Conservation (phyloP, 2,329 filamentous ascomycete species). For the Penicillium thymicola region DNA sequence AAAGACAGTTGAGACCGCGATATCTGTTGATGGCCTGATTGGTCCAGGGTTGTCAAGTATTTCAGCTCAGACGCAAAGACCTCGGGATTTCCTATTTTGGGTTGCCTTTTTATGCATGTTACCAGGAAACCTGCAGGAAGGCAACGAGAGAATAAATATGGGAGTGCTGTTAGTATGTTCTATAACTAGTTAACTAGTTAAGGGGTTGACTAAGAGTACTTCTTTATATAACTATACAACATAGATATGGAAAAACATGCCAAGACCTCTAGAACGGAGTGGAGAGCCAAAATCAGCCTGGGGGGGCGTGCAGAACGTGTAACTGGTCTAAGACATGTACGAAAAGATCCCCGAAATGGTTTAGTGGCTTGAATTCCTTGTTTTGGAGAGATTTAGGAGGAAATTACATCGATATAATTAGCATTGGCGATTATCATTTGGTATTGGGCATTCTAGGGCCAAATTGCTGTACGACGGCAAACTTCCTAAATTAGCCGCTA, state of each 20-base stretch:
- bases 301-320: not conserved
- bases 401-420: conserved; percentile 2
- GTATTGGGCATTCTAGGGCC: not conserved
- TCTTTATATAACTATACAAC: no score
- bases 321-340: conserved; percentile 5
- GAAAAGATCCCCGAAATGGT: not conserved
- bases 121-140: not conserved
- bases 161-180: not conserved
- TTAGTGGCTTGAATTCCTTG: not conserved
- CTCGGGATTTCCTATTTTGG: not conserved
- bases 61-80: not conserved
- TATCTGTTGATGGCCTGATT: not conserved
- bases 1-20: not conserved
- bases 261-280: conserved; percentile 8
- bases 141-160: not conserved
- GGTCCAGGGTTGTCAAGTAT: not conserved
- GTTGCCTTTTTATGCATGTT: not conserved
- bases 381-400: not conserved
- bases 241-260: not conserved
- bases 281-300: conserved; percentile 1
- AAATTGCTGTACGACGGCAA: conserved; percentile 3
- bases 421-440: not conserved
- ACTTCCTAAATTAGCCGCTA: conserved; percentile 5
- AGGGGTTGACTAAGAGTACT: no score
- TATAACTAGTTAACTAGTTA: no score